Evolutionary conservation across 208 protist species (phyloP), one percentile per base, ranked within the genome.

Genomic region (Trypanosomatidae sp.): DNA sequence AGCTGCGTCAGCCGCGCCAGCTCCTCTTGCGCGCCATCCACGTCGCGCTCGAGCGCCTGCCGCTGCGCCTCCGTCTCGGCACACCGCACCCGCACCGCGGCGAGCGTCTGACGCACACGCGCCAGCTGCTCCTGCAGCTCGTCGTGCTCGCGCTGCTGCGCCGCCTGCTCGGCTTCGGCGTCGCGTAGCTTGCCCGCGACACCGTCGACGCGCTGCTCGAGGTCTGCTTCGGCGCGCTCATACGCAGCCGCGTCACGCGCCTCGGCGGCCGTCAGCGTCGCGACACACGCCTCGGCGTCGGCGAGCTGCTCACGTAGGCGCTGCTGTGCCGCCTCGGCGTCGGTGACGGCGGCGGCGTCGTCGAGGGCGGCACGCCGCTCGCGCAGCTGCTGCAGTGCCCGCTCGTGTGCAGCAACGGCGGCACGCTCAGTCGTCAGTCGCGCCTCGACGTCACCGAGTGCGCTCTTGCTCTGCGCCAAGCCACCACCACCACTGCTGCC

Each of bases 1-100:
- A 63, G 56, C 41, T 88, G 72, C n/a, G 56, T 52, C 23, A 87
- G 56, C 8, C 63, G 61, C 18, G 59, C 69, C 27, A 88, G 61
- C 45, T 85, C 78, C 45, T 84, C 62, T 49, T 88, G 71, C 6
- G 74, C 50, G n/a, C 86, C 77, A 18, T 80, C 77, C 22, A 89
- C 73, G 30, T 93, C 77, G 20, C 58, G 69, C 38, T 94, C 79
- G 24, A 95, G 52, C 8, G 40, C 35, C 53, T 67, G 49, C 6
- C 70, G 67, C 24, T 75, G 61, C 53, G 69, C 60, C 44, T 80
- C 72, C 28, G 57, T 54, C 22, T 54, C 53, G 8, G 41, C 24
- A 25, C 43, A 53, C 4, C 64, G 65, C 42, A 59, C 42, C 48
- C 74, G 57, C 30, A 88, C 71, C 25, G 64, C 69, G 11, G 33